Evolutionary conservation across 2,329 filamentous ascomycete species (phyloP), one percentile per base, ranked within the genome.

Genomic region (Chaetomium strumarium): DNA sequence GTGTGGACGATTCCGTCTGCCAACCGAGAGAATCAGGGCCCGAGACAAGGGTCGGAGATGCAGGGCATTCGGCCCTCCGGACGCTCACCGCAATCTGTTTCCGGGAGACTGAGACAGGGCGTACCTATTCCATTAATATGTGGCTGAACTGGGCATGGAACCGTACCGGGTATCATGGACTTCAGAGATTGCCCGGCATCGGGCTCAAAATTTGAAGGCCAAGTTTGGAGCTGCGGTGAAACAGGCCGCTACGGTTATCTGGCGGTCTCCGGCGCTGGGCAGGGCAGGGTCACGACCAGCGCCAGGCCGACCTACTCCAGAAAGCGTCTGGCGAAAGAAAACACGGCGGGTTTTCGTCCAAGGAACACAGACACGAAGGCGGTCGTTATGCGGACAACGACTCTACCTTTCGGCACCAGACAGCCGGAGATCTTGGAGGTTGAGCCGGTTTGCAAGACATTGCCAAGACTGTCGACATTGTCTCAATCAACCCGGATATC

Each of bases 211-310:
- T 46, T 46, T 49, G 51, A 37, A 16, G 42, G 20, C 51, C 34
- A 29, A 16, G 40, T 29, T 20, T 44, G 37, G 56, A 40, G 53
- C 56, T 54, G 56, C 43, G 39, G 51, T 58, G 53, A 53, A 56
- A 56, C 54, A n/a, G 31, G 11, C 46, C 10, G 46, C 20, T 44
- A 38, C 46, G 49, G 56, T 51, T 51, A 55, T 48, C 36, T 19
- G 49, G 46, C 34, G 42, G 46, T 36, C 30, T 34, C 44, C 24
- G 6, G n/a, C 10, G 44, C 43, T 44, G 39, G 44, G 29, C 42
- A 33, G 17, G 17, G 17, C 10, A 16, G 14, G 31, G 49, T 31
- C 37, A 41, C 19, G 43, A 14, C 24, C 24, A 30, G 43, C 31
- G 30, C 19, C 43, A n/a, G n/a, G n/a, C 39, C 12, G 40, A 34